Base-by-base conservation (phyloP, 2,329 filamentous ascomycete genomes). In the Trichoderma sp. region DNA sequence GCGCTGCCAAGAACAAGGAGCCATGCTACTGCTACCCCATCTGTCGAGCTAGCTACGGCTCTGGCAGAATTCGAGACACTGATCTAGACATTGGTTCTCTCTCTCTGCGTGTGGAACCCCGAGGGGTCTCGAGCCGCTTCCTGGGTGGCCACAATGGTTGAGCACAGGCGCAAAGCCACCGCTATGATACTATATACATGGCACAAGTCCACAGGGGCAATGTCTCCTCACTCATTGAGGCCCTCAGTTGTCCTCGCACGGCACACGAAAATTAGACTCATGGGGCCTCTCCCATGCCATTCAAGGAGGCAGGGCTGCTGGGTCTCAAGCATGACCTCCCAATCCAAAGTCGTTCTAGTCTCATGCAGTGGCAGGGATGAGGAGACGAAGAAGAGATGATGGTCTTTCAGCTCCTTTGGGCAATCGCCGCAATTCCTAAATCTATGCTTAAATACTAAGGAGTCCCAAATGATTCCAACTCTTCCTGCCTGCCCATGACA, bases 401-500 rank as follows among this genome's bases (percentile, higher is more conserved):
- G 27, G 37, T 48, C 19, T 32, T 57, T 65, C 63, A 65, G 63
- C 63, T 65, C 63, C 5, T 65, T 65, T n/a, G 15, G 63, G 63
- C 63, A 65, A 48, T 65, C 29, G 63, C 52, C 50, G 63, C 37
- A 22, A 52, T 37, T 57, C 22, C 34, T 34, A 65, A 57, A 65
- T 57, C 63, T 65, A 65, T 65, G 63, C 63, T 65, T 65, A 65
- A 65, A 65, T 57, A 34, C 50, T 48, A 32, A 65, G n/a, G 19
- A 32, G 50, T 19, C 63, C 63, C n/a, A 17, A 29, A 7, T 6
- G 9, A 34, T 45, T 56, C 13, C 39, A 48, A 19, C 22, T 12
- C 50, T 42, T 53, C 27, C 8, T 25, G 42, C 17, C n/a, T 48
- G 45, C 8, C 13, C 42, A 29, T 22, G 34, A 37, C n/a, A 13